These are phyloP conservation scores for Fonsecaea erecta DNA, from an alignment of 2,329 filamentous ascomycete genomes.

Conservation along the genomic window DNA sequence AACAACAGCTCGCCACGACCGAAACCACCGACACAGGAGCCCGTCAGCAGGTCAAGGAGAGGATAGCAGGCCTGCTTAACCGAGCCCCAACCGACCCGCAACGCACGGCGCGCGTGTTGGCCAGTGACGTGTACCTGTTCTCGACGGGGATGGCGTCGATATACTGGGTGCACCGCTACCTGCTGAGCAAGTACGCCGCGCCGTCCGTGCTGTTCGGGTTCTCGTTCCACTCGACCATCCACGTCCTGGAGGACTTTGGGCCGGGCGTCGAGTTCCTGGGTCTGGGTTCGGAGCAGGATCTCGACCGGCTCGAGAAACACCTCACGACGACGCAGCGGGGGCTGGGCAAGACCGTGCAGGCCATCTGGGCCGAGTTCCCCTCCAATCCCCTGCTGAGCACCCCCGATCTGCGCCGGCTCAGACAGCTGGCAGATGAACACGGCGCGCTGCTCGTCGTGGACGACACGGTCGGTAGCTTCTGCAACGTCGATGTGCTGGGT, in stretches of 20 bases:
- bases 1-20: background rate
- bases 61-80: slow-evolving; percentile 22
- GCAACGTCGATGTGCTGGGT: slow-evolving; percentile 52
- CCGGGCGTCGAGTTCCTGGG: slow-evolving; percentile 56
- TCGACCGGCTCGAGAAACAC: slow-evolving; percentile 60
- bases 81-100: slow-evolving; percentile 15
- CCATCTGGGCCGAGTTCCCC: slow-evolving; percentile 53
- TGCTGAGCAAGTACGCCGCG: slow-evolving; percentile 44
- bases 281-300: slow-evolving; percentile 47
- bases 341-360: slow-evolving; percentile 42
- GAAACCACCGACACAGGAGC: slow-evolving; percentile 4
- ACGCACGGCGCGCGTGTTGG: slow-evolving; percentile 6
- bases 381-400: slow-evolving; percentile 54
- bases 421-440: slow-evolving; percentile 48
- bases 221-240: slow-evolving; percentile 58
- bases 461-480: slow-evolving; percentile 46
- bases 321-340: slow-evolving; percentile 42
- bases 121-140: slow-evolving; percentile 58
- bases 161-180: slow-evolving; percentile 48
- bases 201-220: slow-evolving; percentile 55
- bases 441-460: slow-evolving; percentile 43
- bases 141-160: slow-evolving; percentile 62
- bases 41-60: slow-evolving; percentile 11
- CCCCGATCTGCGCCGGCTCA: slow-evolving; percentile 48
- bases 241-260: slow-evolving; percentile 53